Conservation (phyloP, 495 filamentous ascomycete genomes). For the Xylaria sp. region DNA sequence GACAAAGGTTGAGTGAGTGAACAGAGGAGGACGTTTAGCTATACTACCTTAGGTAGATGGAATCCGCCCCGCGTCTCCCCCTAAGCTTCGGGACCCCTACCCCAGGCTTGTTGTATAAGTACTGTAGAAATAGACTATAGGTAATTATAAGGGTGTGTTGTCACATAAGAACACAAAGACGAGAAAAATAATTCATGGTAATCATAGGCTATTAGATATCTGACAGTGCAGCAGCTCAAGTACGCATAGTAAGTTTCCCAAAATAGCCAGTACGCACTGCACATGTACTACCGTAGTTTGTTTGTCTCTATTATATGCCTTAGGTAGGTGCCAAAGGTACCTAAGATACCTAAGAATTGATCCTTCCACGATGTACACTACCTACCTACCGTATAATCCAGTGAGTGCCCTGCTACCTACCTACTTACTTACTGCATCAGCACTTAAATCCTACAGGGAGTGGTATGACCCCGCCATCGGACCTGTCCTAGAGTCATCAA, state of each 20-base stretch:
- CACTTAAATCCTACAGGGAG: background rate
- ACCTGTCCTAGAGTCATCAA: slow-evolving; percentile 17
- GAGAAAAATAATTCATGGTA: background rate
- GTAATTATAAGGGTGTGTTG: background rate
- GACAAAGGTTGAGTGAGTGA: slow-evolving; percentile 34
- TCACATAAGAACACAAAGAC: background rate
- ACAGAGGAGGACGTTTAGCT: background rate
- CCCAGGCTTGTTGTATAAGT: background rate
- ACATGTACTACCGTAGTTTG: too few relatives aligned
- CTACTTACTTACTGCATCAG: too few relatives aligned
- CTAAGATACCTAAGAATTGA: too few relatives aligned
- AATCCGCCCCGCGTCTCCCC: background rate
- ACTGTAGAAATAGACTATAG: background rate
- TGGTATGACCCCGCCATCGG: slow-evolving; percentile 27
- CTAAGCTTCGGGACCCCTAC: background rate
- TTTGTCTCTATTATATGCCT: too few relatives aligned
- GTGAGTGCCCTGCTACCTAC: too few relatives aligned
- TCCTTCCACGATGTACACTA: background rate
- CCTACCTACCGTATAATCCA: too few relatives aligned
- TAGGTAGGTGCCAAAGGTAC: too few relatives aligned
- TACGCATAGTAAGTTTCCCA: too few relatives aligned
- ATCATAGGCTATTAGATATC: background rate
- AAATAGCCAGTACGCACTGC: too few relatives aligned
- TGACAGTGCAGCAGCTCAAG: background rate
- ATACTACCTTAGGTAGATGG: background rate